These are phyloP conservation scores for Sistotremastrum niveocremeum DNA, from an alignment of 768 basidiomycete genomes.

Conservation along the genomic window DNA sequence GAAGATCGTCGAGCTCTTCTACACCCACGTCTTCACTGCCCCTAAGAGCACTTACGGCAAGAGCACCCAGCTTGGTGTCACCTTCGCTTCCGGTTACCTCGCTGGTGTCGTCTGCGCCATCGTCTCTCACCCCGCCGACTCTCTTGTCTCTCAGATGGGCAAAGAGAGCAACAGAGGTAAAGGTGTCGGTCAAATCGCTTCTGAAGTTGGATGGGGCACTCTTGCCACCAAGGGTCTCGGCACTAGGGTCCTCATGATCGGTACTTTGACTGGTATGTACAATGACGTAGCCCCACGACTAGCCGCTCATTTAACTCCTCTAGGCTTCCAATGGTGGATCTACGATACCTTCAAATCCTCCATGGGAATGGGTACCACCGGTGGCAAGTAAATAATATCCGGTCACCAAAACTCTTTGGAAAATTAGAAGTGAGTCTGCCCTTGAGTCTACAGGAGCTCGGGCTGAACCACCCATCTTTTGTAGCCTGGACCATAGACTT, in stretches of 20 bases:
- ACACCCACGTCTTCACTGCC: constrained; percentile 71
- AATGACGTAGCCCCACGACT: not conserved
- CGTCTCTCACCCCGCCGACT: constrained; percentile 94
- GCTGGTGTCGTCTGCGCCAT: constrained; percentile 93
- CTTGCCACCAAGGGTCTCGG: constrained; percentile 80
- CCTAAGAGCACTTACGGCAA: constrained; percentile 72
- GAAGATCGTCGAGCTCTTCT: constrained; percentile 76
- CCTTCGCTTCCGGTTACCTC: constrained; percentile 84
- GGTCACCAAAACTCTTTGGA: not conserved
- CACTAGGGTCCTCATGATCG: constrained; percentile 79
- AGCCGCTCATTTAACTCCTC: constrained; percentile 18
- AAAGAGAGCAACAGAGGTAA: constrained; percentile 82
- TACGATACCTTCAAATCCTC: constrained; percentile 76
- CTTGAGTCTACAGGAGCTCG: no score
- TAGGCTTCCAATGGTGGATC: constrained; percentile 91
- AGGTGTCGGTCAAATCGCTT: constrained; percentile 51
- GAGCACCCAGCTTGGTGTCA: constrained; percentile 77
- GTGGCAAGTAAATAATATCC: constrained; percentile 53
- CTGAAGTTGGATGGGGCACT: constrained; percentile 49
- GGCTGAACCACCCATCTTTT: no score
- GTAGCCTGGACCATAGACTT: no score
- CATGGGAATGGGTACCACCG: constrained; percentile 80
- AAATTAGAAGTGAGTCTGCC: not conserved
- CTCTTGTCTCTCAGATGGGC: constrained; percentile 85
- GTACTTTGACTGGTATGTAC: constrained; percentile 33